Base-by-base conservation (phyloP, 371 early-diverging fungal species). In the Haplosporangium sp. region DNA sequence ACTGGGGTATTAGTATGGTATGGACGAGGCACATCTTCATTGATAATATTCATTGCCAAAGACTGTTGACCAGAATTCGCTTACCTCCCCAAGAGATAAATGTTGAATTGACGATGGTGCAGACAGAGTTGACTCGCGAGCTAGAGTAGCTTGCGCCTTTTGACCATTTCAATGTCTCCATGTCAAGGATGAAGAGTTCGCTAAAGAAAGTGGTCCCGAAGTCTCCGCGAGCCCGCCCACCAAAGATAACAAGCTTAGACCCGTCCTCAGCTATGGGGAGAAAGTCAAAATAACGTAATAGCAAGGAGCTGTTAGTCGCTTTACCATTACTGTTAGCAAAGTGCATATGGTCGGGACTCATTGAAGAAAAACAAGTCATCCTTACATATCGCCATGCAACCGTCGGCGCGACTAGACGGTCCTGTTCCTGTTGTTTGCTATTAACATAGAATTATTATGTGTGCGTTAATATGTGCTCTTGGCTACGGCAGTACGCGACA, bases 31-130 rank as follows among this genome's bases (percentile, higher is more conserved):
- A 7, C 43, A 9, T 43, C 43, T 21, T 10, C 9, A 37, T 54
- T 43, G 12, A 21, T 23, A 43, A 29, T 12, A 13, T 10, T 38
- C 5, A 2, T 5, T 10, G 10, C 0, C 46, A 6, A 45, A 58
- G 13, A 20, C 36, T 20, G 18, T 29, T n/a, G 13, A 9, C 36
- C 6, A 36, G 29, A 18, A n/a, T n/a, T n/a, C n/a, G n/a, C 38
- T 1, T 59, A 59, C 60, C 60, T 16, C 60, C 60, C 60, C 60
- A 59, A 23, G 60, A 59, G n/a, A 59, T 59, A n/a, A 59, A 59
- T 3, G 50, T 46, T 14, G 20, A 42, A 21, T 48, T 59, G 60
- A 59, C 23, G 20, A 59, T 42, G 50, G 60, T 59, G 50, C 60
- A 59, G 1, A 29, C 60, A 6, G 60, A 37, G 45, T 48, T 23